A percentile compares a stretch with the other conserved stretches of the same genome.
These are phyloP conservation scores for Botrytis cinerea DNA, from an alignment of 2,329 filamentous ascomycete genomes.

Conservation along the genomic window DNA sequence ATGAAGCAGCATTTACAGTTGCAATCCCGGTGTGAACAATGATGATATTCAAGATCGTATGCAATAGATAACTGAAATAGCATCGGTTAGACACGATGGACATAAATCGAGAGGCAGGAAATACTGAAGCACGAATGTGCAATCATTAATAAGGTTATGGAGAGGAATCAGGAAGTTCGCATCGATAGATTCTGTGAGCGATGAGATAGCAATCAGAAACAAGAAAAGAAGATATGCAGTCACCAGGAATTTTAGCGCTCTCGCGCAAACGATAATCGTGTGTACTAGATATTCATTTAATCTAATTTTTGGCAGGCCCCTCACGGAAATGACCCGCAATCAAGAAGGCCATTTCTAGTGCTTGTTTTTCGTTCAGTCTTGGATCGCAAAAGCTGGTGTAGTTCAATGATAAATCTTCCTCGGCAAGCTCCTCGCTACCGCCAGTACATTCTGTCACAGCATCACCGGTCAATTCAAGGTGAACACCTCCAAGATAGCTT, in stretches of 20 bases:
- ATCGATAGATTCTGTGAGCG: neutral
- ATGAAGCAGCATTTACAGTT: neutral
- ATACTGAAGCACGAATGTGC: neutral
- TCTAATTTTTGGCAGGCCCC: conserved; percentile 9
- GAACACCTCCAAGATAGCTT: conserved; percentile 89
- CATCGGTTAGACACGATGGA: no score
- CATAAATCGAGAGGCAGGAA: neutral
- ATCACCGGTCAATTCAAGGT: conserved; percentile 93
- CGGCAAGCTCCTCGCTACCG: conserved; percentile 81
- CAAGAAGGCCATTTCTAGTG: conserved; percentile 89
- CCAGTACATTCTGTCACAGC: conserved; percentile 95
- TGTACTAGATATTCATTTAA: neutral
- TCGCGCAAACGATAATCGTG: neutral
- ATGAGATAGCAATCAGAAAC: neutral
- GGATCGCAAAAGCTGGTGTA: conserved; percentile 98
- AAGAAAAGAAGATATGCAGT: neutral
- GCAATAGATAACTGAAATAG: neutral
- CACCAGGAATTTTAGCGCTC: neutral
- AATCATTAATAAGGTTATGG: no score
- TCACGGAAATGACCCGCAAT: conserved; percentile 69
- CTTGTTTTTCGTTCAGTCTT: conserved; percentile 94
- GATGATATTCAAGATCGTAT: neutral
- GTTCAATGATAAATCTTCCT: conserved; percentile 84
- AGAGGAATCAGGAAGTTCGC: neutral
- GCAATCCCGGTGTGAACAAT: neutral